Conservation (phyloP, 78 protist genomes). For the Tieghemostelium lacteum region DNA sequence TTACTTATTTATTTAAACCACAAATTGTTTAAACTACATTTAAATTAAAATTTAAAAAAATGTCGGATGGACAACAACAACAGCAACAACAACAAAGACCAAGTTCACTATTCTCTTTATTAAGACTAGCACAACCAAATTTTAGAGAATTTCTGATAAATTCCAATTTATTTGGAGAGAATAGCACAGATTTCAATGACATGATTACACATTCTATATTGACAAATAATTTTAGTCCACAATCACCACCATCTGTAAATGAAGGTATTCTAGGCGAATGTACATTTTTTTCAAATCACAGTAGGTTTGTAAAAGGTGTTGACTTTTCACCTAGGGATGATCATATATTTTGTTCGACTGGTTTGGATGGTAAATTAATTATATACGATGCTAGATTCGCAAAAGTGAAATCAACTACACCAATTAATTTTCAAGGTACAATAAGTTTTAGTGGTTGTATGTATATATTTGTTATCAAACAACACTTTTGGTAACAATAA, state of each 20-base stretch:
- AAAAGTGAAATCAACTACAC: conserved; percentile 24
- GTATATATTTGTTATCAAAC: background rate
- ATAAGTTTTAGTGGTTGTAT: conserved; percentile 51
- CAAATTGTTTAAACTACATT: background rate
- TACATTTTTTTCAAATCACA: conserved; percentile 27
- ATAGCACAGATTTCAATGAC: conserved; percentile 18
- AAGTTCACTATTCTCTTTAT: conserved; percentile 14
- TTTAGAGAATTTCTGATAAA: conserved; percentile 1
- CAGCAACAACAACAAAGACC: conserved; percentile 4
- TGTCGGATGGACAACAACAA: background rate
- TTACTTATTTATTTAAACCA: too few relatives aligned
- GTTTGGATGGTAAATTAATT: conserved; percentile 47
- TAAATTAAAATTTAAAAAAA: background rate
- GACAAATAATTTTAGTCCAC: background rate
- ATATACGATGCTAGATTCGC: conserved; percentile 45
- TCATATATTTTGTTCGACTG: conserved; percentile 31
- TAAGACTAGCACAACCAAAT: conserved; percentile 24
- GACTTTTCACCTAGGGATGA: conserved; percentile 69
- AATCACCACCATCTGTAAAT: background rate
- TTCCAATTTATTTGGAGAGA: background rate
- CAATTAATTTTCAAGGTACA: conserved; percentile 19
- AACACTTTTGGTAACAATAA: too few relatives aligned
- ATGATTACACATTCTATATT: conserved; percentile 22
- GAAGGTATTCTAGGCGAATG: conserved; percentile 48
- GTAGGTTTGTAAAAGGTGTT: conserved; percentile 35